phyloP scores from a whole-genome alignment of 2,329 filamentous ascomycete species.

The Penicillium sp. region DNA sequence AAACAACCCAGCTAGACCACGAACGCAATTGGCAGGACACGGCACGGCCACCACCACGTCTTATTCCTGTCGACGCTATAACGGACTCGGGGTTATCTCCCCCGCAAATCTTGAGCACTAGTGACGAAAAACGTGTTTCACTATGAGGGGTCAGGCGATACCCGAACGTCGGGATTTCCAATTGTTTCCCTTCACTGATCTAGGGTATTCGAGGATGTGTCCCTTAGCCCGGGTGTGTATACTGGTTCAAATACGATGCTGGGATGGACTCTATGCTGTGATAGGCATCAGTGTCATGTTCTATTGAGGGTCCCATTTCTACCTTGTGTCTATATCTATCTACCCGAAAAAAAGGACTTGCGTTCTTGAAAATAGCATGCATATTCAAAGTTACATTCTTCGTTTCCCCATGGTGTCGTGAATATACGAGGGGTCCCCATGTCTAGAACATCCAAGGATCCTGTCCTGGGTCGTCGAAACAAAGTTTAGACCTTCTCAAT shows the following conservation, averaged over 20 bases:
- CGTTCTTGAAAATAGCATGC: constrained; percentile 2
- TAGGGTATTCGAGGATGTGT: background rate
- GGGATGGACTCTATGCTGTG: background rate
- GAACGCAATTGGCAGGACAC: background rate
- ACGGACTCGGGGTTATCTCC: background rate
- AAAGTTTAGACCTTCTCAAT: constrained; percentile 60
- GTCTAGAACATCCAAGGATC: background rate
- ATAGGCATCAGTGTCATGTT: background rate
- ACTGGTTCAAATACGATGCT: background rate
- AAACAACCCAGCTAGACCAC: background rate
- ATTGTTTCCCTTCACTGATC: background rate
- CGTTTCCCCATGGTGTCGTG: background rate
- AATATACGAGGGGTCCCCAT: no score
- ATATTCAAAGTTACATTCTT: constrained; percentile 3
- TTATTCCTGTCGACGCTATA: background rate
- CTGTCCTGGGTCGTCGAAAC: background rate
- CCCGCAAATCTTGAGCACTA: background rate
- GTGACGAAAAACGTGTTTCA: background rate
- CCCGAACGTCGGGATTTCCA: background rate
- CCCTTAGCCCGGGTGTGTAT: background rate
- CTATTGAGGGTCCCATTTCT: background rate
- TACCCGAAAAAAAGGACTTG: background rate
- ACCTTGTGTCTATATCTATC: constrained; percentile 2
- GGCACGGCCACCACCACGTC: background rate
- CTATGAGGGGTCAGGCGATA: background rate